Percentiles rank a stretch among this genome's conserved stretches.
Evolutionary conservation across 2,329 filamentous ascomycete genomes (phyloP).

Genomic region (Pseudogymnoascus sp.): DNA sequence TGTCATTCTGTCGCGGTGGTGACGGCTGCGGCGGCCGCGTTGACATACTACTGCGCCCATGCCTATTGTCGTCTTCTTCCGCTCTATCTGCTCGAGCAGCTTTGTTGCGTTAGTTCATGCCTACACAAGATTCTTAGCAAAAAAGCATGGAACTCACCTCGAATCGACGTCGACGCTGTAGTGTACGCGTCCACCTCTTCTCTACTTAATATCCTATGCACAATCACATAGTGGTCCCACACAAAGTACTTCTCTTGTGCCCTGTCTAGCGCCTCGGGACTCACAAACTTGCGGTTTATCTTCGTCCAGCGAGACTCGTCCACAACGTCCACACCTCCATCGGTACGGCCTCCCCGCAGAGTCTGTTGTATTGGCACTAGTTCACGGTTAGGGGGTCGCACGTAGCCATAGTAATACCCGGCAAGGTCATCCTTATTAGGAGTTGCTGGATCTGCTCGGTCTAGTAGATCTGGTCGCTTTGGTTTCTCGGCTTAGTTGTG

Average conservation of each 20-base stretch:
- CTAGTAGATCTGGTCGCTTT: neutral
- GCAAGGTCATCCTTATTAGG: neutral
- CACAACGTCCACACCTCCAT: neutral
- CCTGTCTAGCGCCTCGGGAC: constrained; percentile 74
- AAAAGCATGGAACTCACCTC: constrained; percentile 48
- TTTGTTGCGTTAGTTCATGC: neutral
- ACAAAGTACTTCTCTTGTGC: constrained; percentile 90
- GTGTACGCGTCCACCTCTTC: constrained; percentile 88
- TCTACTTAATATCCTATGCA: constrained; percentile 74
- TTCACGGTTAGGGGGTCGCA: neutral
- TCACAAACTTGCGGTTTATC: constrained; percentile 80
- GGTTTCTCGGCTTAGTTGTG: neutral
- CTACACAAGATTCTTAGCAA: neutral
- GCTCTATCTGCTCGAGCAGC: neutral
- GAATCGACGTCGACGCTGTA: constrained; percentile 68
- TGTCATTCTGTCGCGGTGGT: too few species aligned
- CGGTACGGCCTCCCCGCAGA: neutral
- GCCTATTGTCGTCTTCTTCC: neutral
- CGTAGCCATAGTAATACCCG: neutral
- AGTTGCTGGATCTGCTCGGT: neutral
- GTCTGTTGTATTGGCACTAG: neutral
- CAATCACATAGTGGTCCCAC: constrained; percentile 87
- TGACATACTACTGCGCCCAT: too few species aligned
- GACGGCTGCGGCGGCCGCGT: too few species aligned
- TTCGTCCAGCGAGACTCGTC: constrained; percentile 82